These are phyloP conservation scores for Adansonia grandidieri DNA, from an alignment of 441 rosid species.

Conservation along the genomic window DNA sequence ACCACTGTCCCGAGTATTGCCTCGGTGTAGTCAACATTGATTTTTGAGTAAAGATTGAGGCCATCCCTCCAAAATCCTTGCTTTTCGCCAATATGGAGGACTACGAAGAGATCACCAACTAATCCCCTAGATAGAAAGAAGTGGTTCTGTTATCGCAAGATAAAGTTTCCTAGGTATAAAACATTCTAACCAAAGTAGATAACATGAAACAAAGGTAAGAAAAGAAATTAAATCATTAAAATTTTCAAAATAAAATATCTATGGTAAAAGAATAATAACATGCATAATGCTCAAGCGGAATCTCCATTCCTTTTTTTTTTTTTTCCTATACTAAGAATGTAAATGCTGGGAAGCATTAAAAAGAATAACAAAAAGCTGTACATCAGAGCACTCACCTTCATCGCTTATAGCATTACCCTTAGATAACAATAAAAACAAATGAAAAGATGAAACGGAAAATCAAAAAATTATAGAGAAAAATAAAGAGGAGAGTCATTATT, in stretches of 20 bases:
- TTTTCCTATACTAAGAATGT: neutral
- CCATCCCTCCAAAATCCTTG: constrained; percentile 84
- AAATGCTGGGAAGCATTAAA: neutral
- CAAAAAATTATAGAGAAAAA: neutral
- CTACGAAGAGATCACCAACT: constrained; percentile 73
- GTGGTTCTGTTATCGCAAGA: neutral
- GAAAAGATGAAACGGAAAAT: constrained; percentile 1
- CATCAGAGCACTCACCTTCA: neutral
- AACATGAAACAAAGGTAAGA: constrained; percentile 19
- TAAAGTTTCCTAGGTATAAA: constrained; percentile 17
- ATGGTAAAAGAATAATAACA: neutral
- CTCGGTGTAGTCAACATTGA: constrained; percentile 73
- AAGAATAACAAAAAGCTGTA: neutral
- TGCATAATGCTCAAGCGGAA: constrained; percentile 5
- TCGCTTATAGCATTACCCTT: neutral
- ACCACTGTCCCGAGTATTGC: constrained; percentile 78
- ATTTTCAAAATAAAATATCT: neutral
- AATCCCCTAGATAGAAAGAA: constrained; percentile 49
- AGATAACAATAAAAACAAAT: neutral
- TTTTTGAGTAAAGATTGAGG: constrained; percentile 72
- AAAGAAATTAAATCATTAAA: constrained; percentile 14
- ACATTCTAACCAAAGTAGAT: neutral
- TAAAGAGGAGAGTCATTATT: neutral
- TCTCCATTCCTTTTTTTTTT: neutral
- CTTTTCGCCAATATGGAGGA: constrained; percentile 66